These are phyloP conservation scores for Alternaria dauci DNA, from an alignment of 2,329 filamentous ascomycete species.

Conservation along the genomic window DNA sequence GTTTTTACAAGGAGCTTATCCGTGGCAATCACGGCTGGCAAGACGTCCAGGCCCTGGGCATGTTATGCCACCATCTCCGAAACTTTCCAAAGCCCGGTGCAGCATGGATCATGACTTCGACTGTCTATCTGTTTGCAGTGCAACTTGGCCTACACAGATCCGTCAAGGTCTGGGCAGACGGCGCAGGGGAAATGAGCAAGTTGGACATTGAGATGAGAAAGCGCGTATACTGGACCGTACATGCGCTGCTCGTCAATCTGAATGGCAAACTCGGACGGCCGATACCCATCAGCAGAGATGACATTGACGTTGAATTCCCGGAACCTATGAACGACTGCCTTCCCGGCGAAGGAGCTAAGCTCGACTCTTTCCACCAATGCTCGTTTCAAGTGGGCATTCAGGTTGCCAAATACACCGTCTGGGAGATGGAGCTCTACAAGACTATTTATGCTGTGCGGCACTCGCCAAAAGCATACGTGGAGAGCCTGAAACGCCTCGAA, in stretches of 20 bases:
- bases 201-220: conserved; percentile 80
- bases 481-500: conserved; percentile 71
- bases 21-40: conserved; percentile 68
- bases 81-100: conserved; percentile 82
- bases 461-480: conserved; percentile 69
- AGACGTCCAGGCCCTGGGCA: conserved; percentile 75
- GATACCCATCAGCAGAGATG: conserved; percentile 75
- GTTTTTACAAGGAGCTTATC: conserved; percentile 72
- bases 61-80: conserved; percentile 76
- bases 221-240: conserved; percentile 77
- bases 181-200: conserved; percentile 54
- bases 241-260: conserved; percentile 72
- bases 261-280: conserved; percentile 79
- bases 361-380: conserved; percentile 63
- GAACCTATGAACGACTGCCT: conserved; percentile 75
- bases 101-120: conserved; percentile 72
- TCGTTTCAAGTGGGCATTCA: conserved; percentile 72
- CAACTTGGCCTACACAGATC: conserved; percentile 79
- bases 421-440: conserved; percentile 77
- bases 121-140: conserved; percentile 72
- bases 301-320: conserved; percentile 82
- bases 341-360: conserved; percentile 63
- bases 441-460: conserved; percentile 76
- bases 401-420: conserved; percentile 69
- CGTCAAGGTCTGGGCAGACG: conserved; percentile 65